Conservation (phyloP, 164 flowering plant genomes). For the Aristolochia contorta region DNA sequence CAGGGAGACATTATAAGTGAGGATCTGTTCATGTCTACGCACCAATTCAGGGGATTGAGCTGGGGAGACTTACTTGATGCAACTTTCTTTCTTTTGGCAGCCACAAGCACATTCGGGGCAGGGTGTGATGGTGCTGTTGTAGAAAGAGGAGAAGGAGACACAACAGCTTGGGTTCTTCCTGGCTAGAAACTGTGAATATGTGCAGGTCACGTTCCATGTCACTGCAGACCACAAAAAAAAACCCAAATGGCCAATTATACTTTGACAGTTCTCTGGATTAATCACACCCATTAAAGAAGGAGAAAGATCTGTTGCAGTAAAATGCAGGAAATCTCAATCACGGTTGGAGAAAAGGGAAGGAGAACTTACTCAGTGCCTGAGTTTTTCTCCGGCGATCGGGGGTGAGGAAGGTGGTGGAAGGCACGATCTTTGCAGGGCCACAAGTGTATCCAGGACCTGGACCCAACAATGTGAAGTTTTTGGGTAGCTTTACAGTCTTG, state of each 20-base stretch:
- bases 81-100: slow-evolving; percentile 49
- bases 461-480: slow-evolving; percentile 50
- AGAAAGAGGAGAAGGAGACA: slow-evolving; percentile 69
- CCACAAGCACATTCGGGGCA: slow-evolving; percentile 73
- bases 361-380: slow-evolving; percentile 46
- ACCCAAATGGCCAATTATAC: too few species aligned
- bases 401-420: slow-evolving; percentile 37
- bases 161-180: slow-evolving; percentile 60
- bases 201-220: slow-evolving; percentile 91
- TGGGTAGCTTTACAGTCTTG: slow-evolving; percentile 56
- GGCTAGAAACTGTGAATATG: slow-evolving; percentile 75
- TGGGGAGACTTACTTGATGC: slow-evolving; percentile 37
- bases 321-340: too few species aligned
- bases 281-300: not conserved
- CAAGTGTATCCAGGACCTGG: slow-evolving; percentile 69
- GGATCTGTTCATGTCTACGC: not conserved
- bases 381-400: slow-evolving; percentile 47
- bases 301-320: not conserved
- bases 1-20: not conserved
- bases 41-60: too few species aligned
- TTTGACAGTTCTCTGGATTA: too few species aligned
- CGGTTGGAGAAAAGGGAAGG: not conserved
- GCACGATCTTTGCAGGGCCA: slow-evolving; percentile 56
- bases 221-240: slow-evolving; percentile 42
- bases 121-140: slow-evolving; percentile 54